Conservation (phyloP, 108 stramenopile genomes). For the Cyclotella kingstonii region DNA sequence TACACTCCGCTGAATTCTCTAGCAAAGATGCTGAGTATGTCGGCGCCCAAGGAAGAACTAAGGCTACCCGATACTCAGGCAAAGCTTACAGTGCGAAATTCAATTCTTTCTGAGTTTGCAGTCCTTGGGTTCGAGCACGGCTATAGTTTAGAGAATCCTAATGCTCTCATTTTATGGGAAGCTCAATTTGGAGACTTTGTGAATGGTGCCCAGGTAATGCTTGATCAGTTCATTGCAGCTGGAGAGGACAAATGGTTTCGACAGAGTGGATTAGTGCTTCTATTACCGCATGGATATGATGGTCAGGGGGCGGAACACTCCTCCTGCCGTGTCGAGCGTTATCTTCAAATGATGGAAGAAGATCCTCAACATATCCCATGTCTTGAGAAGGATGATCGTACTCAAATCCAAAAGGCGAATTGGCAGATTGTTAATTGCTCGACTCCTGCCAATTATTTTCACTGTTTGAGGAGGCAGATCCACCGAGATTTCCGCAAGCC, state of each 20-base stretch:
- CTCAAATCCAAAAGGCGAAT: conserved; percentile 94
- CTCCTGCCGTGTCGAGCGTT: conserved; percentile 96
- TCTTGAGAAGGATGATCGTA: conserved; percentile 84
- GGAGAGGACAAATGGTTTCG: conserved; percentile 99
- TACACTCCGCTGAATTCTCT: conserved; percentile 92
- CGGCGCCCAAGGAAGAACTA: conserved; percentile 78
- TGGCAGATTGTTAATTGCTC: conserved; percentile 98
- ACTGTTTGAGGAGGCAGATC: conserved; percentile 97
- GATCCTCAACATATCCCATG: conserved; percentile 93
- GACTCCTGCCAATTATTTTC: conserved; percentile 99
- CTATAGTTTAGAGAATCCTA: conserved; percentile 96
- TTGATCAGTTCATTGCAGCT: conserved; percentile 97
- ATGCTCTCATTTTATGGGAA: conserved; percentile 96
- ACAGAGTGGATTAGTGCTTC: conserved; percentile 92
- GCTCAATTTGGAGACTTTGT: conserved; percentile 99
- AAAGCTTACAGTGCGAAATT: conserved; percentile 90
- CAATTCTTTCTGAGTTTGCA: conserved; percentile 94
- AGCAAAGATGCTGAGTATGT: conserved; percentile 75
- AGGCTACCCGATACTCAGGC: conserved; percentile 84
- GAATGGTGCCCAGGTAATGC: conserved; percentile 97
- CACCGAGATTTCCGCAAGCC: conserved; percentile 99
- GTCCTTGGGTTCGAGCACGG: conserved; percentile 99
- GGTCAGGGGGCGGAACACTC: conserved; percentile 99
- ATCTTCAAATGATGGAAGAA: conserved; percentile 95
- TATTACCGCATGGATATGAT: conserved; percentile 98